Percentiles rank a stretch among this genome's conserved stretches.
These are phyloP conservation scores for Pythium volutum DNA, from an alignment of 352 stramenopile species.

Conservation along the genomic window DNA sequence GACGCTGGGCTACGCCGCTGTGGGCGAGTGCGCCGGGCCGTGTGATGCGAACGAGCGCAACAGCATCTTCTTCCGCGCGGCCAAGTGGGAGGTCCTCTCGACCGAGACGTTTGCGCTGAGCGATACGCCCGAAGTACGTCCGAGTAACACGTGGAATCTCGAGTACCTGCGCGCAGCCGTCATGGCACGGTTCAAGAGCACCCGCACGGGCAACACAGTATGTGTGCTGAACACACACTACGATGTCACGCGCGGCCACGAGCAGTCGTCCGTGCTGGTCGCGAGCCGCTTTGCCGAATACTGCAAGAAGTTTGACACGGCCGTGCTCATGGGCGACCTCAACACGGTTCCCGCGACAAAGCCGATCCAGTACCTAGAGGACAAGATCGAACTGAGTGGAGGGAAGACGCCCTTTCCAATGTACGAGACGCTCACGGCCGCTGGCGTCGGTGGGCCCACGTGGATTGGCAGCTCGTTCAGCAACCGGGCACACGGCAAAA, in stretches of 20 bases:
- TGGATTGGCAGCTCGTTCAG: conserved; percentile 65
- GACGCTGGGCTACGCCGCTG: conserved; percentile 29
- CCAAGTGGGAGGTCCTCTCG: conserved; percentile 40
- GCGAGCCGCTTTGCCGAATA: conserved; percentile 42
- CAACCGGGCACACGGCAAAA: conserved; percentile 26
- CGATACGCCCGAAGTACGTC: conserved; percentile 46
- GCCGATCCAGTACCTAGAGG: conserved; percentile 43
- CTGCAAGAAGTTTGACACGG: conserved; percentile 44
- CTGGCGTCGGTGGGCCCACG: conserved; percentile 38
- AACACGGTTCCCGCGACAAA: conserved; percentile 39
- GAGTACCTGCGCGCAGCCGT: conserved; percentile 68
- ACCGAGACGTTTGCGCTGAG: conserved; percentile 61
- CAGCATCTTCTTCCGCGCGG: conserved; percentile 60
- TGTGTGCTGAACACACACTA: conserved; percentile 84
- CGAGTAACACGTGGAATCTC: conserved; percentile 62
- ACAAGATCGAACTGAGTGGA: conserved; percentile 25
- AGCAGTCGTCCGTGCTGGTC: conserved; percentile 69
- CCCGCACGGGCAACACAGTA: conserved; percentile 47
- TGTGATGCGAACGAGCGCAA: conserved; percentile 63
- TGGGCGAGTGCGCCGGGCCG: conserved; percentile 55
- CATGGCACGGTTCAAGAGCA: conserved; percentile 70
- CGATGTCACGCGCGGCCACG: conserved; percentile 75
- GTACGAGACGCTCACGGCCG: conserved; percentile 58
- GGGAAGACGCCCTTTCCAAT: conserved; percentile 40
- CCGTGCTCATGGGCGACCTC: conserved; percentile 71